Conservation (phyloP, 2,329 filamentous ascomycete genomes). For the Aspergillus puulaauensis region DNA sequence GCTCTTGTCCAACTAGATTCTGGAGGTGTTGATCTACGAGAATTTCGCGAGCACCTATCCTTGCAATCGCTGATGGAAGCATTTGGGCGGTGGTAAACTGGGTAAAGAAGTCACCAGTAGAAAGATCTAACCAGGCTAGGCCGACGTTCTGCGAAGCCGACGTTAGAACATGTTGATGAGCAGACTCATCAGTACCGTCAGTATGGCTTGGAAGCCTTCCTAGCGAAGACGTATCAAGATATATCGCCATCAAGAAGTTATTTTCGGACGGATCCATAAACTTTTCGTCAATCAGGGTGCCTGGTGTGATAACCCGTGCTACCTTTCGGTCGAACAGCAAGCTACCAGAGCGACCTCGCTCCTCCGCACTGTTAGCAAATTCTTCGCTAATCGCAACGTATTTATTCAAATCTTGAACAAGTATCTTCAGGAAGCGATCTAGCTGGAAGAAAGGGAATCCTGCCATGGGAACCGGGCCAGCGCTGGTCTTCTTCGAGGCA, state of each 20-base stretch:
- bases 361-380: constrained; percentile 70
- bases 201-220: constrained; percentile 21
- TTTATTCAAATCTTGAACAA: constrained; percentile 86
- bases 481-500: constrained; percentile 74
- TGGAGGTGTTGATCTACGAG: constrained; percentile 69
- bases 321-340: constrained; percentile 83
- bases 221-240: constrained; percentile 48
- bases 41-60: constrained; percentile 81
- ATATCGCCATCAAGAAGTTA: constrained; percentile 85
- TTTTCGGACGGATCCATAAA: constrained; percentile 94
- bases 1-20: constrained; percentile 56
- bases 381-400: constrained; percentile 95
- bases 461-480: constrained; percentile 82
- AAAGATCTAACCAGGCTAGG: constrained; percentile 90
- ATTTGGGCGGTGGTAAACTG: constrained; percentile 70
- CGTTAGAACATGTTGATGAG: constrained; percentile 28
- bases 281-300: constrained; percentile 94
- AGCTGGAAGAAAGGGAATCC: constrained; percentile 93
- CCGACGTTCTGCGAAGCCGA: constrained; percentile 58
- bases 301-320: constrained; percentile 84
- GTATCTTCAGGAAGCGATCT: constrained; percentile 85
- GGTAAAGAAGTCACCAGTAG: constrained; percentile 91
- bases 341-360: constrained; percentile 72
- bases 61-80: constrained; percentile 76
- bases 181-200: constrained; percentile 22